These are phyloP conservation scores for Mallotus nudiflorus DNA, from an alignment of 345 rosid species.

Conservation along the genomic window DNA sequence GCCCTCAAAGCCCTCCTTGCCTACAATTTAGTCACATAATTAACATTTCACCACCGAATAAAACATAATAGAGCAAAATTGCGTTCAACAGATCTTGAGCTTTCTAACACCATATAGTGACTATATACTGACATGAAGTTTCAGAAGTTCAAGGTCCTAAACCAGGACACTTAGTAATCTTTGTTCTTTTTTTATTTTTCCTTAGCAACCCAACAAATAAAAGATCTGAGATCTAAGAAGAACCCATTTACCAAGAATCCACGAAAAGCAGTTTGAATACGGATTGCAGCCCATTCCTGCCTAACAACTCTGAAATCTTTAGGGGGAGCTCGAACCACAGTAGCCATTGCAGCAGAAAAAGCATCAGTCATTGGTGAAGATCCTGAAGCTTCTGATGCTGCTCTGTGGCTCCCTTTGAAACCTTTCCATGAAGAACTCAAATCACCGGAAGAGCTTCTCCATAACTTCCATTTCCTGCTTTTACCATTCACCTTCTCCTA, in stretches of 20 bases:
- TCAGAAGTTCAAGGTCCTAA: not conserved
- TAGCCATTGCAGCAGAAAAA: conserved; percentile 72
- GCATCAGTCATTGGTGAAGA: conserved; percentile 47
- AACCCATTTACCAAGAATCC: conserved; percentile 72
- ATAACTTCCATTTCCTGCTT: conserved; percentile 82
- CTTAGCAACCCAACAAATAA: conserved; percentile 1
- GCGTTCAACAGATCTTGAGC: not conserved
- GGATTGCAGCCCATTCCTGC: conserved; percentile 89
- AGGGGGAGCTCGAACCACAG: conserved; percentile 80
- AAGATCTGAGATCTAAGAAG: not conserved
- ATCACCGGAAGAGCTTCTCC: conserved; percentile 77
- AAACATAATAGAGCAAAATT: too few species aligned
- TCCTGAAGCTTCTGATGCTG: conserved; percentile 53
- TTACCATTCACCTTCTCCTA: conserved; percentile 48
- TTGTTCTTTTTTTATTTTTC: conserved; percentile 1
- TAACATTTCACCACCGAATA: too few species aligned
- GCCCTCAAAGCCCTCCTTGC: conserved; percentile 91
- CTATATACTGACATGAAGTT: not conserved
- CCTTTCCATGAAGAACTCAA: conserved; percentile 55
- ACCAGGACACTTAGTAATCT: not conserved
- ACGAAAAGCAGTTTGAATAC: conserved; percentile 91
- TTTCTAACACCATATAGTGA: not conserved
- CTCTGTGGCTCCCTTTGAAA: conserved; percentile 47
- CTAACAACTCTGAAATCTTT: conserved; percentile 78
- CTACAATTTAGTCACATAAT: conserved; percentile 28